phyloP scores from a whole-genome alignment of 768 basidiomycete genomes.

The Tylopilus felleus region DNA sequence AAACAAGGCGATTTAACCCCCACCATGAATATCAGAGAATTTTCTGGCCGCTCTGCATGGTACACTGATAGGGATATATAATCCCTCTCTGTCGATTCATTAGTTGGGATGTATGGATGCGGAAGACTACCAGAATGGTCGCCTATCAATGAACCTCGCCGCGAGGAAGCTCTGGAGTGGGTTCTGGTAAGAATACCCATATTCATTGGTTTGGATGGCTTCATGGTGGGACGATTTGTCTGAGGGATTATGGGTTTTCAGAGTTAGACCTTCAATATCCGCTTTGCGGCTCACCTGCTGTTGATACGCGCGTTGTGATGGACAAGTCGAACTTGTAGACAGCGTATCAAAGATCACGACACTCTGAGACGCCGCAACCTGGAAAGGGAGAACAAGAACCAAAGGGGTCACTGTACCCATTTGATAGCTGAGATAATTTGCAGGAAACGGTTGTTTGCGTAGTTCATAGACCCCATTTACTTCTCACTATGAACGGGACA shows the following conservation, averaged over 20 bases:
- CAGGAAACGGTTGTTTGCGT: slow-evolving; percentile 9
- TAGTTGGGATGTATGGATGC: slow-evolving; percentile 20
- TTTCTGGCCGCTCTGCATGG: slow-evolving; percentile 29
- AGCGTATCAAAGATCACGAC: neutral
- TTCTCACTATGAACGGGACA: slow-evolving; percentile 7
- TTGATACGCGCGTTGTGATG: slow-evolving; percentile 8
- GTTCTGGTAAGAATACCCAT: slow-evolving; percentile 17
- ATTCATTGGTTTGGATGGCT: neutral
- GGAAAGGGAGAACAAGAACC: slow-evolving; percentile 8
- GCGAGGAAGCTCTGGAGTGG: slow-evolving; percentile 19
- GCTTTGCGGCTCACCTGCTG: slow-evolving; percentile 19
- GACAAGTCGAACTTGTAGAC: slow-evolving; percentile 2
- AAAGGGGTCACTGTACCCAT: slow-evolving; percentile 13
- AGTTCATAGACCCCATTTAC: slow-evolving; percentile 8
- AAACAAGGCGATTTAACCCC: slow-evolving; percentile 18
- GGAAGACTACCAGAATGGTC: slow-evolving; percentile 18
- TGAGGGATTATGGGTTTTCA: slow-evolving; percentile 1
- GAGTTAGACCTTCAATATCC: slow-evolving; percentile 14
- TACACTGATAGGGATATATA: slow-evolving; percentile 12
- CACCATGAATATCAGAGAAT: slow-evolving; percentile 33
- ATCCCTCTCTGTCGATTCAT: slow-evolving; percentile 17
- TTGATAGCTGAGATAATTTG: slow-evolving; percentile 11
- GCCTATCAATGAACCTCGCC: slow-evolving; percentile 26
- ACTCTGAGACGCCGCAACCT: slow-evolving; percentile 9
- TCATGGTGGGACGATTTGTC: neutral